phyloP scores from a whole-genome alignment of 2,329 filamentous ascomycete species.

The Aspergillus pseudonomiae region DNA sequence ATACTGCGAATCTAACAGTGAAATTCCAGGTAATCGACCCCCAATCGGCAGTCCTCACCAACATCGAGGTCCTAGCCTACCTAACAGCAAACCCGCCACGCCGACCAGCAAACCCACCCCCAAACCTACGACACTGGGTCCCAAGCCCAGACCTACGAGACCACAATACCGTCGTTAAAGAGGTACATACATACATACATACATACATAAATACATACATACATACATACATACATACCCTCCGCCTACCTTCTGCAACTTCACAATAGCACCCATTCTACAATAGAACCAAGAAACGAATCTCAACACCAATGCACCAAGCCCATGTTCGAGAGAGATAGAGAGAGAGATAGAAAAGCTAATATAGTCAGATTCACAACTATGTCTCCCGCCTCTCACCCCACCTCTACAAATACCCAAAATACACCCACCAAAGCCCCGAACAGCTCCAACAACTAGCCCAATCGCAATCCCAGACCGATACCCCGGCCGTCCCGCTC shows the following conservation, averaged over 20 bases:
- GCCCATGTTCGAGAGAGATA: no score
- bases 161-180: constrained; percentile 50
- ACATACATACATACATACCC: constrained; percentile 8
- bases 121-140: constrained; percentile 40
- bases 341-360: no score
- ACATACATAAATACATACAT: no score
- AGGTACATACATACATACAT: constrained; percentile 33
- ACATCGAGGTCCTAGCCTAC: constrained; percentile 49
- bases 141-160: constrained; percentile 48
- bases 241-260: neutral
- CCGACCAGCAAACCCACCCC: constrained; percentile 42
- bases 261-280: no score
- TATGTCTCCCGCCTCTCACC: constrained; percentile 45
- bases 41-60: constrained; percentile 48
- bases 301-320: neutral
- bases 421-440: constrained; percentile 28
- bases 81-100: constrained; percentile 46
- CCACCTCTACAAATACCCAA: constrained; percentile 43
- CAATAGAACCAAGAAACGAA: neutral
- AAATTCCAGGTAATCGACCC: constrained; percentile 45
- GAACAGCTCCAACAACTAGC: constrained; percentile 20
- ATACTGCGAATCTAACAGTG: neutral
- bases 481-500: neutral
- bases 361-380: constrained; percentile 42
- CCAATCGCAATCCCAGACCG: constrained; percentile 3